Evolutionary conservation across 2,329 filamentous ascomycete genomes (phyloP), one percentile per base, ranked within the genome.

Genomic region (Scedosporium minutisporum): DNA sequence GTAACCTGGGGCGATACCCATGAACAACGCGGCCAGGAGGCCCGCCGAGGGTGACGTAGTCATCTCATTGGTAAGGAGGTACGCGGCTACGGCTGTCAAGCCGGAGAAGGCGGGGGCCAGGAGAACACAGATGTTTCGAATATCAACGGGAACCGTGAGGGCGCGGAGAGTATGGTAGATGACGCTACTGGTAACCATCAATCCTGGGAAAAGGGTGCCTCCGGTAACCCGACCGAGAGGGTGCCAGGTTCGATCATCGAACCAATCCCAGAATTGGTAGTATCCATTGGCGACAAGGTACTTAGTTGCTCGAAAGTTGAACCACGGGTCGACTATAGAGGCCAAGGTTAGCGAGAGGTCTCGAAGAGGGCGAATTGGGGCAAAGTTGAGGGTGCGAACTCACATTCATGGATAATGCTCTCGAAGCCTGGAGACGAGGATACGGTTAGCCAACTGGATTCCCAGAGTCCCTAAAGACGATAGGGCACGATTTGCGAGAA

Each of bases 251-350:
- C 95, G 88, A 81, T 99, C 95, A 77, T 99, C 95, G 73, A 99
- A 99, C 95, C 95, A 99, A 76, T 99, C 93, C 95, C 95, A 99
- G 75, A 99, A 99, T 76, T 90, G 92, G 77, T 96, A 96, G 80
- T 99, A 97, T 70, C 95, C 95, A 87, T 99, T 86, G 73, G 93
- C 86, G 63, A 99, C 91, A 63, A 99, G 85, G 73, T 99, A 97
- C 78, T 97, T 97, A 63, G 95, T 97, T 68, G 95, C 95, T 76
- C 95, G 85, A 78, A 99, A 99, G 78, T 99, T 99, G 81, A 99
- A 99, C 95, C 95, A 99, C 42, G 95, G 95, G 78, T 99, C 95
- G 79, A 99, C 93, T 99, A 73, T 55, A 71, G 60, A 48, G 18
- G 51, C 63, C 25, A 51, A 63, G 61, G 64, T 65, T 53, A 63